Conservation (phyloP, 352 stramenopile genomes). For the Globisporangium acanthophoron region DNA sequence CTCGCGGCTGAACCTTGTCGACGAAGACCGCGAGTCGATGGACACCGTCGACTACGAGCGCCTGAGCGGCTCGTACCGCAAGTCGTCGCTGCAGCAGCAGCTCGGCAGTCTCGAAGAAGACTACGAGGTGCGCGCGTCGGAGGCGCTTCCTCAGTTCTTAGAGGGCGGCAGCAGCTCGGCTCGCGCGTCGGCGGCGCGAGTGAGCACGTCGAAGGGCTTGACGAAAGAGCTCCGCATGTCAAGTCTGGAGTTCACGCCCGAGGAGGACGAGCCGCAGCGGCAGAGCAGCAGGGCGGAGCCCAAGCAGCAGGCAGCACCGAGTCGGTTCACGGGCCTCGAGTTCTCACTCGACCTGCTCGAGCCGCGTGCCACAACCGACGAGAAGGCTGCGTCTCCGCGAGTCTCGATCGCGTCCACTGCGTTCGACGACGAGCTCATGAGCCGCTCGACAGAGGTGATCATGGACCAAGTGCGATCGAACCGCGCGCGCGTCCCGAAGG, state of each 20-base stretch:
- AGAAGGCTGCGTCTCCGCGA: conserved; percentile 14
- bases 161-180: conserved; percentile 4
- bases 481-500: conserved; percentile 14
- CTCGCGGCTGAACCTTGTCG: conserved; percentile 29
- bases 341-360: conserved; percentile 15
- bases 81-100: conserved; percentile 11
- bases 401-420: conserved; percentile 15
- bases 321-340: conserved; percentile 6
- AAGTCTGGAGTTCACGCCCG: conserved; percentile 11
- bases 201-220: conserved; percentile 5
- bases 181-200: background rate
- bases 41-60: conserved; percentile 36
- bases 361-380: conserved; percentile 8
- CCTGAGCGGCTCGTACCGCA: conserved; percentile 4
- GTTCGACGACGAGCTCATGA: conserved; percentile 45
- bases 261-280: background rate
- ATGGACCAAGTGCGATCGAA: conserved; percentile 42
- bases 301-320: background rate
- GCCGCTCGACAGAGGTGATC: conserved; percentile 38
- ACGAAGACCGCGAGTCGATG: conserved; percentile 33
- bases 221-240: background rate
- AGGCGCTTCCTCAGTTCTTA: conserved; percentile 7
- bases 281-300: background rate
- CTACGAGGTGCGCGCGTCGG: conserved; percentile 3
- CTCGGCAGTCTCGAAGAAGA: conserved; percentile 8